These are phyloP conservation scores for Yamadazyma sp. DNA, from an alignment of 1,139 yeast species.

Conservation along the genomic window DNA sequence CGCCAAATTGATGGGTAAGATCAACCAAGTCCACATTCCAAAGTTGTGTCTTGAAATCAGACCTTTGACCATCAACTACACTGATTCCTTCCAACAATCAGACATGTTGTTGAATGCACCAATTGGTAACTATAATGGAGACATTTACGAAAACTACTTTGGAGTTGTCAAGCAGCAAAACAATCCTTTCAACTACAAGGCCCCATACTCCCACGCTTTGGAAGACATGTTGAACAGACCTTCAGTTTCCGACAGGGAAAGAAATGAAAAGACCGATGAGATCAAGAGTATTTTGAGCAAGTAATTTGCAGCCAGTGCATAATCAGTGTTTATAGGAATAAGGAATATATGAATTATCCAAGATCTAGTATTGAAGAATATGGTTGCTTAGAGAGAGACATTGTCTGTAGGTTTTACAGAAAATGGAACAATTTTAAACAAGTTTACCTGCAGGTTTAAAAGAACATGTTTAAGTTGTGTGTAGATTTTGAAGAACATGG, in stretches of 20 bases:
- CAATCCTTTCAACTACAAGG: slow-evolving; percentile 55
- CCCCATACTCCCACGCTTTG: slow-evolving; percentile 57
- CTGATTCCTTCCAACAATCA: slow-evolving; percentile 87
- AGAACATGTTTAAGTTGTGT: too few relatives aligned
- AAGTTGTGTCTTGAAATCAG: slow-evolving; percentile 52
- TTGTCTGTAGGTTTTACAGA: too few relatives aligned
- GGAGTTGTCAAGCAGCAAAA: slow-evolving; percentile 49
- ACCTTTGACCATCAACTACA: slow-evolving; percentile 73
- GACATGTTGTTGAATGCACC: slow-evolving; percentile 87
- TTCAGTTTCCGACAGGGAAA: slow-evolving; percentile 47
- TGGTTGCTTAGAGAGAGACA: too few relatives aligned
- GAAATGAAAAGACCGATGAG: slow-evolving; percentile 44
- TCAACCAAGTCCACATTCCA: slow-evolving; percentile 46
- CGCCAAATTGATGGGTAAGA: slow-evolving; percentile 43
- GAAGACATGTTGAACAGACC: slow-evolving; percentile 55
- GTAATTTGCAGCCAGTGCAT: too few relatives aligned
- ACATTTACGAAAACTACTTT: slow-evolving; percentile 79
- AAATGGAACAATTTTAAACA: too few relatives aligned
- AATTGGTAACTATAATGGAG: slow-evolving; percentile 82
- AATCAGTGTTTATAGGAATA: too few relatives aligned
- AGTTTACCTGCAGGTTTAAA: too few relatives aligned
- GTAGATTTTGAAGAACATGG: too few relatives aligned
- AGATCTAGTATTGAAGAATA: too few relatives aligned
- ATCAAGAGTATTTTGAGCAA: slow-evolving; percentile 35
- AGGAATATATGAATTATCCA: too few relatives aligned